Percentiles rank a stretch among this genome's conserved stretches.
Evolutionary conservation across 352 stramenopile species (phyloP).

Genomic region (Saprolegnia diclina): DNA sequence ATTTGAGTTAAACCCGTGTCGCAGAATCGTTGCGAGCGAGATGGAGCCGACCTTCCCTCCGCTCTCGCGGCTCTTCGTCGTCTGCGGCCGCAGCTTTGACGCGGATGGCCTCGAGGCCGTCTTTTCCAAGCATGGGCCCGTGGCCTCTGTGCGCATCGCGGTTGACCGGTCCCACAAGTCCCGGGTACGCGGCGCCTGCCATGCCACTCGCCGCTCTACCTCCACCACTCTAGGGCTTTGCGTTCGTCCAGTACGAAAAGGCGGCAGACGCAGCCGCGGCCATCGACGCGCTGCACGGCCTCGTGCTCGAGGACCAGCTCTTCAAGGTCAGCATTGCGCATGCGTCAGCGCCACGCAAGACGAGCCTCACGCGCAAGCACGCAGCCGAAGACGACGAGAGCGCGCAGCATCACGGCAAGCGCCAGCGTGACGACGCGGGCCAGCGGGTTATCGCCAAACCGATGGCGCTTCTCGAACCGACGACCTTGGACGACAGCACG

Average conservation of each 20-base stretch:
- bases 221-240: slow-evolving; percentile 18
- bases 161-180: slow-evolving; percentile 25
- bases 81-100: slow-evolving; percentile 15
- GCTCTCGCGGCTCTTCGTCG: slow-evolving; percentile 23
- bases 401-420: slow-evolving; percentile 11
- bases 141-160: slow-evolving; percentile 22
- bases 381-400: neutral
- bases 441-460: neutral
- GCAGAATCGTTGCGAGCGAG: neutral
- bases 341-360: slow-evolving; percentile 14
- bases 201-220: neutral
- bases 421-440: slow-evolving; percentile 12
- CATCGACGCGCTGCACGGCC: slow-evolving; percentile 23
- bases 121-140: slow-evolving; percentile 11
- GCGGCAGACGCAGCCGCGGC: slow-evolving; percentile 17
- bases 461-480: neutral
- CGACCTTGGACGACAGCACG: too few relatives aligned
- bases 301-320: neutral
- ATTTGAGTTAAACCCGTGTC: neutral
- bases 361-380: neutral
- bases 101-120: slow-evolving; percentile 17
- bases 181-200: neutral
- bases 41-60: slow-evolving; percentile 10
- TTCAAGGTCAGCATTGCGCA: slow-evolving; percentile 27
- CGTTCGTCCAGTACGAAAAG: slow-evolving; percentile 23